Evolutionary conservation across 768 basidiomycete genomes (phyloP).

Genomic region (Lactarius akahatsu): DNA sequence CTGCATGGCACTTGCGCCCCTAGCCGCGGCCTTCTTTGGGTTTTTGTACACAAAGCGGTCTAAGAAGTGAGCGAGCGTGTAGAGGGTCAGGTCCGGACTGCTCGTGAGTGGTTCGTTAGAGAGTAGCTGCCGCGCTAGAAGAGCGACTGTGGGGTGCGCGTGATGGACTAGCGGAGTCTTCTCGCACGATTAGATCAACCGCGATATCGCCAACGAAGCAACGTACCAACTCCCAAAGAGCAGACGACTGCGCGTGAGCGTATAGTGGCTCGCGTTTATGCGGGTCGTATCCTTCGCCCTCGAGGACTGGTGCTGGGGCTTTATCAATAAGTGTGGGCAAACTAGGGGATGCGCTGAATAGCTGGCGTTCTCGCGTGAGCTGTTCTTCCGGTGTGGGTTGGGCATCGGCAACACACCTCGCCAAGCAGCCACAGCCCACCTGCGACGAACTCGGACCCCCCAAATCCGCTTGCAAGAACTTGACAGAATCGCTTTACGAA

Average conservation of each 20-base stretch:
- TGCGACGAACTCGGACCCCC: slow-evolving; percentile 83
- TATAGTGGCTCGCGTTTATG: slow-evolving; percentile 88
- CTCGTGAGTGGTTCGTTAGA: slow-evolving; percentile 70
- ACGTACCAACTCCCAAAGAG: slow-evolving; percentile 89
- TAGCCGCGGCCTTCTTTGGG: slow-evolving; percentile 69
- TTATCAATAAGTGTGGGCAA: slow-evolving; percentile 44
- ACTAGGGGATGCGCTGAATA: slow-evolving; percentile 50
- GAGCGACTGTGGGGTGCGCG: slow-evolving; percentile 86
- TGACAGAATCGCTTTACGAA: slow-evolving; percentile 84
- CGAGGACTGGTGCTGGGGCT: background rate
- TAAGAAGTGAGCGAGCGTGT: slow-evolving; percentile 92
- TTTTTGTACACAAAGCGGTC: slow-evolving; percentile 98
- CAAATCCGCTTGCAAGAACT: slow-evolving; percentile 60
- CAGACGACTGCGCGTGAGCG: slow-evolving; percentile 73
- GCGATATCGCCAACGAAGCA: background rate
- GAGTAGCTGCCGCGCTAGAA: slow-evolving; percentile 84
- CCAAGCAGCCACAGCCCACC: slow-evolving; percentile 86
- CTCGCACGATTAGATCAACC: background rate
- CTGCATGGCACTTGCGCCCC: slow-evolving; percentile 94
- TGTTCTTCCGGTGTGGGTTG: background rate
- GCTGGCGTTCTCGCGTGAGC: slow-evolving; percentile 35
- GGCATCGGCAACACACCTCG: slow-evolving; percentile 52
- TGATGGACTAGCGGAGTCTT: slow-evolving; percentile 80
- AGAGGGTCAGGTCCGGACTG: slow-evolving; percentile 83
- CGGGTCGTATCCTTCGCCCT: slow-evolving; percentile 64